phyloP scores from a whole-genome alignment of 169 alveolate species.

The Pseudocohnilembus persalinus region DNA sequence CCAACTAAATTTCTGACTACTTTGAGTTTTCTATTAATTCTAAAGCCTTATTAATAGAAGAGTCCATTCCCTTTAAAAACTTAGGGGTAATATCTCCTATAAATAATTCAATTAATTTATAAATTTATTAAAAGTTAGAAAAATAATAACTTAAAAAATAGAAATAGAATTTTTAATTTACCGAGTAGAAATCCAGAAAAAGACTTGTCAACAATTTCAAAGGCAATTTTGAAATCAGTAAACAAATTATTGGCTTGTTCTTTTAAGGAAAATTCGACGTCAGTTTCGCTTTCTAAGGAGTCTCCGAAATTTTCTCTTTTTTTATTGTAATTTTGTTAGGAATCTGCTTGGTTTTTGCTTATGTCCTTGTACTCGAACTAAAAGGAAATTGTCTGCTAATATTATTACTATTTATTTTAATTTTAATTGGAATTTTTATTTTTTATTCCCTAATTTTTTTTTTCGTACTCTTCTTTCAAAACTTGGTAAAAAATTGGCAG shows the following conservation, averaged over 20 bases:
- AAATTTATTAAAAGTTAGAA: too few relatives aligned
- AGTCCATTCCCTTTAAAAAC: slow-evolving; percentile 29
- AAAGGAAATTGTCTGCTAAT: too few relatives aligned
- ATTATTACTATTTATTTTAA: too few relatives aligned
- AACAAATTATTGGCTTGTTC: slow-evolving; percentile 9
- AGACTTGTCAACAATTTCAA: slow-evolving; percentile 70
- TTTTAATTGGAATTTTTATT: background rate
- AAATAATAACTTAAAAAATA: too few relatives aligned
- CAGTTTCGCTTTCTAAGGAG: background rate
- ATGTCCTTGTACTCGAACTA: too few relatives aligned
- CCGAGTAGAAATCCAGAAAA: slow-evolving; percentile 63
- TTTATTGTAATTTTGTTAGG: too few relatives aligned
- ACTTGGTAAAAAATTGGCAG: background rate
- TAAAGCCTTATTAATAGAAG: background rate
- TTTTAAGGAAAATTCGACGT: background rate
- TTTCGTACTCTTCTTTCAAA: background rate
- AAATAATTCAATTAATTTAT: too few relatives aligned
- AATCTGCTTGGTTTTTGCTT: too few relatives aligned
- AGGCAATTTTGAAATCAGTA: slow-evolving; percentile 27
- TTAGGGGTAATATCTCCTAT: slow-evolving; percentile 66
- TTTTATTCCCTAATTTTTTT: too few relatives aligned
- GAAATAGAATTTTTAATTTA: too few relatives aligned
- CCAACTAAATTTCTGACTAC: background rate
- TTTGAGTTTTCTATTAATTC: slow-evolving; percentile 3
- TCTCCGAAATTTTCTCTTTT: too few relatives aligned